Percentiles rank a stretch among this genome's conserved stretches.
These are phyloP conservation scores for Rosellinia necatrix DNA, from an alignment of 2,329 filamentous ascomycete genomes.

Conservation along the genomic window DNA sequence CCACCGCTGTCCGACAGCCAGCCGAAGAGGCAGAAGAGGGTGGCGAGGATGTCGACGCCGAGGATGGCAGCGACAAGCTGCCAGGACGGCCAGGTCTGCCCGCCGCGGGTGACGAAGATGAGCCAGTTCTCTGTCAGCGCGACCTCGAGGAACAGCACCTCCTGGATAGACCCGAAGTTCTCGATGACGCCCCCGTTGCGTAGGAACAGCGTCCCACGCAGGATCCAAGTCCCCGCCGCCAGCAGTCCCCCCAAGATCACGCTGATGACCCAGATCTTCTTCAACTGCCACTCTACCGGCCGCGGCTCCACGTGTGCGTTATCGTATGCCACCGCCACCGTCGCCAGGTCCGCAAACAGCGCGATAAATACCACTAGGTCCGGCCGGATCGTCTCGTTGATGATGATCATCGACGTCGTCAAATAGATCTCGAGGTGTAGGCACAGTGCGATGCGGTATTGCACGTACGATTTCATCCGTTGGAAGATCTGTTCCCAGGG, in stretches of 20 bases:
- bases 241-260: constrained; percentile 70
- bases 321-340: constrained; percentile 78
- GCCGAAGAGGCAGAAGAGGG: constrained; percentile 75
- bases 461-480: constrained; percentile 78
- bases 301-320: constrained; percentile 77
- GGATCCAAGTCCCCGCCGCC: constrained; percentile 72
- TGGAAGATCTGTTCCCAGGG: constrained; percentile 65
- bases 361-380: constrained; percentile 80
- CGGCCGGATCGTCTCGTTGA: constrained; percentile 74
- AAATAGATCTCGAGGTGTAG: constrained; percentile 78
- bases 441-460: constrained; percentile 77
- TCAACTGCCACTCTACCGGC: constrained; percentile 79
- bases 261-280: constrained; percentile 81
- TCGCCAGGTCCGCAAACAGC: constrained; percentile 78
- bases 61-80: constrained; percentile 74
- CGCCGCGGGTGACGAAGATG: constrained; percentile 77
- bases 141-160: constrained; percentile 75
- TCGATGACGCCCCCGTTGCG: constrained; percentile 73
- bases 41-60: constrained; percentile 72
- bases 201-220: constrained; percentile 72
- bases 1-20: constrained; percentile 65
- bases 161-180: constrained; percentile 75
- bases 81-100: constrained; percentile 74
- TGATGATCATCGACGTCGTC: constrained; percentile 77
- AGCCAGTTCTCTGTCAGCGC: constrained; percentile 78